A percentile compares a stretch with the other conserved stretches of the same genome.
phyloP scores from a whole-genome alignment of 208 protist genomes.

The Trypanosoma theileri region DNA sequence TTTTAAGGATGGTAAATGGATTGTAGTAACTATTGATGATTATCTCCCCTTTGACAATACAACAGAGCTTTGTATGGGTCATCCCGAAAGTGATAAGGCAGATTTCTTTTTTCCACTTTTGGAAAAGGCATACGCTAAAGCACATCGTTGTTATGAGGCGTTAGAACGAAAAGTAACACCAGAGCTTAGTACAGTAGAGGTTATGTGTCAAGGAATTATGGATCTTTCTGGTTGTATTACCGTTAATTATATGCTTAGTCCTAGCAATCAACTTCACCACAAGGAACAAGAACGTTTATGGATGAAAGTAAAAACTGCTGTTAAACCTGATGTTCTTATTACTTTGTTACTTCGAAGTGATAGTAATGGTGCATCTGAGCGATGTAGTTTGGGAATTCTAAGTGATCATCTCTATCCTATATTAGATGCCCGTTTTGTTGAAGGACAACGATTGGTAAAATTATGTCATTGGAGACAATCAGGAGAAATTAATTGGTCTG shows the following conservation, averaged over 20 bases:
- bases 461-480: conserved; percentile 61
- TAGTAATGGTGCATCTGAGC: conserved; percentile 41
- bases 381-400: conserved; percentile 52
- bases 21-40: conserved; percentile 86
- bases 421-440: conserved; percentile 70
- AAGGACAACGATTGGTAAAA: conserved; percentile 76
- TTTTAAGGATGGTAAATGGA: conserved; percentile 78
- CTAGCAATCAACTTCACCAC: conserved; percentile 29
- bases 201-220: conserved; percentile 64
- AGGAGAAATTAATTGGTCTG: conserved; percentile 44
- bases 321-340: conserved; percentile 44
- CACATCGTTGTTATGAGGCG: conserved; percentile 89
- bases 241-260: conserved; percentile 32
- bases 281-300: conserved; percentile 56
- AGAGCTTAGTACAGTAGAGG: conserved; percentile 43
- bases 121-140: conserved; percentile 93
- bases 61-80: conserved; percentile 49
- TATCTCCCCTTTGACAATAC: conserved; percentile 72
- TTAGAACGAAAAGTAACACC: conserved; percentile 71
- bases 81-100: conserved; percentile 21
- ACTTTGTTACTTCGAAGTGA: conserved; percentile 50
- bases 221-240: conserved; percentile 72
- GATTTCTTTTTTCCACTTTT: conserved; percentile 77
- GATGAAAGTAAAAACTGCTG: conserved; percentile 51
- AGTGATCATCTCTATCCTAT: conserved; percentile 80